Evolutionary conservation across 352 stramenopile genomes (phyloP), one percentile per base, ranked within the genome.

Genomic region (Pythium periplocum): DNA sequence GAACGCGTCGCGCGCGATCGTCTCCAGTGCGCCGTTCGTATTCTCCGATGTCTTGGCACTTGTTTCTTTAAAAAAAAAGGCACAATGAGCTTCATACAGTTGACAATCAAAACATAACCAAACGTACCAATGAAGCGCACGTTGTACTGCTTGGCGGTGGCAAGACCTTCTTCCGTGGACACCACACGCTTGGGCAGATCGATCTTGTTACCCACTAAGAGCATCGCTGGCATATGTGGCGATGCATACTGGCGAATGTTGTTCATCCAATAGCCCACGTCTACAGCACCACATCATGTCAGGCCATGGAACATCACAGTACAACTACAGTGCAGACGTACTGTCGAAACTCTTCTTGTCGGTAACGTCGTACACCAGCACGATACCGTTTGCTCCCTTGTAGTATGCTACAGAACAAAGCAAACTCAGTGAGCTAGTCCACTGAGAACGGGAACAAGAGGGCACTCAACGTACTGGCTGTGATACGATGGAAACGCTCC

Each of bases 251-350:
- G 81, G 10, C 91, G 83, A 53, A 98, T 98, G 60, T 98, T 97
- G 58, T 97, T 94, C 87, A 98, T 97, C 93, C 93, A 98, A 59
- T 98, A 97, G 59, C 83, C 88, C 46, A 98, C 89, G 47, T 97
- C 83, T 94, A 45, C 33, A 6, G 61, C 43, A 43, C 45, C 64
- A 30, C 10, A 12, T 55, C 8, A 56, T 41, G 12, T 55, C 9
- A 2, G 4, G 32, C 12, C 12, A 42, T 7, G 31, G 12, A 7
- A 4, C 31, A 50, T 4, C 32, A 35, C 31, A 32, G 17, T 2
- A 51, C 34, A 3, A 48, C 34, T 36, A 26, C 55, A 60, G 11
- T 2, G 30, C 38, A 17, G 44, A 86, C 78, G 59, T 78, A 94
- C 83, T 97, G 68, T 97, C 86, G 59, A 98, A 98, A 43, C 83